A percentile compares a stretch with the other conserved stretches of the same genome.
Evolutionary conservation across 257 asterid species (phyloP).

Genomic region (Catharanthus roseus): DNA sequence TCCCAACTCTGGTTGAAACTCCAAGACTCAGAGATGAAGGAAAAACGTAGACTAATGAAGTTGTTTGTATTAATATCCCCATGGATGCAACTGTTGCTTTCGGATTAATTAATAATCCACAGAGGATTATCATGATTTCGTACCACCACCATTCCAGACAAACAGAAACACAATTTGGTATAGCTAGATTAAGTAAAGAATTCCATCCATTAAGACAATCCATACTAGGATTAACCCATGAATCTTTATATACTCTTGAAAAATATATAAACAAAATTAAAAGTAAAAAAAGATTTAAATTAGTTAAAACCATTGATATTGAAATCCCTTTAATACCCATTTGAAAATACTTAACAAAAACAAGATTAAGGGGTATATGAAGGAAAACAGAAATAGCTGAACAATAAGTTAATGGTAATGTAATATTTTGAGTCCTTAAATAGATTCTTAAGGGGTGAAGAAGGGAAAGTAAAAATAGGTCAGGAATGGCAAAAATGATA

Average conservation of each 20-base stretch:
- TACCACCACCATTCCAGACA: slow-evolving; percentile 99
- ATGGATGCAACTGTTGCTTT: slow-evolving; percentile 75
- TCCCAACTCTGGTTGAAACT: slow-evolving; percentile 73
- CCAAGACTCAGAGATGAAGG: slow-evolving; percentile 80
- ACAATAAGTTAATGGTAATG: slow-evolving; percentile 70
- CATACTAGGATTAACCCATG: slow-evolving; percentile 64
- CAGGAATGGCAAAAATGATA: slow-evolving; percentile 74
- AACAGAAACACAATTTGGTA: slow-evolving; percentile 81
- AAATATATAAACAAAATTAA: slow-evolving; percentile 45
- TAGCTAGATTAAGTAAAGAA: slow-evolving; percentile 44
- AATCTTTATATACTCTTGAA: slow-evolving; percentile 56
- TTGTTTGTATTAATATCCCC: slow-evolving; percentile 88
- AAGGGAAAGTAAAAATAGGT: slow-evolving; percentile 66
- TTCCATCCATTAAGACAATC: slow-evolving; percentile 82
- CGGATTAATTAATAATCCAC: slow-evolving; percentile 67
- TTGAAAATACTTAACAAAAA: slow-evolving; percentile 42
- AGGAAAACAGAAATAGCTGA: slow-evolving; percentile 51
- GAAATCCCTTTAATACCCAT: slow-evolving; percentile 82
- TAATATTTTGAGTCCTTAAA: slow-evolving; percentile 64
- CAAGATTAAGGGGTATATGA: slow-evolving; percentile 68
- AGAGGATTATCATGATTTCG: slow-evolving; percentile 79
- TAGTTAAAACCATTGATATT: slow-evolving; percentile 72
- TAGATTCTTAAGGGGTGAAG: slow-evolving; percentile 78
- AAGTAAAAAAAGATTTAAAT: slow-evolving; percentile 56
- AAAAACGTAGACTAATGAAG: slow-evolving; percentile 78